Base-by-base conservation (phyloP, 2,329 filamentous ascomycete genomes). In the Didymella glomerata region DNA sequence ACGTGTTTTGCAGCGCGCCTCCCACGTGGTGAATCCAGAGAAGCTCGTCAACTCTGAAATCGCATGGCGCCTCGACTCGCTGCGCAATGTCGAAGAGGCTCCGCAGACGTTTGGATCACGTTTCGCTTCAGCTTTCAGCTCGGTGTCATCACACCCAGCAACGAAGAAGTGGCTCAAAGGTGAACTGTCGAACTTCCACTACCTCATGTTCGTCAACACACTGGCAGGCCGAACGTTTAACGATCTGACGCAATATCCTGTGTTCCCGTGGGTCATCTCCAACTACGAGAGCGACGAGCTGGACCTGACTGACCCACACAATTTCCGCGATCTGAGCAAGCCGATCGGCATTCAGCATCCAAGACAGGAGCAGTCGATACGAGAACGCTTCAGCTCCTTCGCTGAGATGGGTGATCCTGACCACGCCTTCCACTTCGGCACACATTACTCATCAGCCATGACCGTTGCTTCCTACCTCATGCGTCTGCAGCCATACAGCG, bases 401-500 rank as follows among this genome's bases (percentile, higher is more conserved):
- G 89, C 89, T 0, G 95, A 98, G 74, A 96, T 99, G 83, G 92
- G 90, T 8, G 93, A 97, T 56, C 83, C 85, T 45, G 69, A 67
- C 25, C 89, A 91, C 0, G 91, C 95, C 0, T 99, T 97, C 75
- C 95, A 99, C 74, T 99, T 98, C 68, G 95, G 95, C 18, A 99
- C 96, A 0, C 96, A 99, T 75, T 99, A 99, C 76, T 98, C 95
- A 1, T 98, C 95, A 2, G 95, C 95, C 8, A 99, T 98, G 95
- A 97, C 97, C 59, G 95, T 99, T 7, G 93, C 93, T 13, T 97
- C 93, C 0, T 99, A 97, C 71, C 84, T 99, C 40, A 97, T 99
- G 69, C 90, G 95, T 18, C 83, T 99, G 16, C 94, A 97, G 49
- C 95, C 95, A 0, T 99, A 98, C 74, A 94, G 97, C 24, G 92